These are phyloP conservation scores for Cordyceps fumosorosea DNA, from an alignment of 2,329 filamentous ascomycete genomes.

Conservation along the genomic window DNA sequence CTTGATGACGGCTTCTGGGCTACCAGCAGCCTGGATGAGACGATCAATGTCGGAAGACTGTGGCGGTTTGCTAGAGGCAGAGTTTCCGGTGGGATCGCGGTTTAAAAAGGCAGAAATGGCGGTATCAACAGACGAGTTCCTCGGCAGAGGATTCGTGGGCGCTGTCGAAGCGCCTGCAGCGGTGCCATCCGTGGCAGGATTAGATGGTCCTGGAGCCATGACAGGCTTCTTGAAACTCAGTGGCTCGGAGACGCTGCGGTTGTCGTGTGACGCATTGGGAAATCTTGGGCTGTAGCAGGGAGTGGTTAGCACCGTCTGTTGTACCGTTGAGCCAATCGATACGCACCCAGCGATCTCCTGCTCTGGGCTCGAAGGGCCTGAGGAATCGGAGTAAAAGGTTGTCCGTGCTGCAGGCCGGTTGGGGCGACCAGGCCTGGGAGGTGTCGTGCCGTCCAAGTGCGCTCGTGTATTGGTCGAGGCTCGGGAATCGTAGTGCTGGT, in stretches of 20 bases:
- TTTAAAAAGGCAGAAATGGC: slow-evolving; percentile 73
- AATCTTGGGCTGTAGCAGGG: slow-evolving; percentile 20
- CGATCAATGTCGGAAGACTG: slow-evolving; percentile 64
- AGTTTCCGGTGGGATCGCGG: slow-evolving; percentile 47
- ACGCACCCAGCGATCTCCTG: slow-evolving; percentile 26
- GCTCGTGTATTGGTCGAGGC: slow-evolving; percentile 20
- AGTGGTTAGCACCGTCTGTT: not conserved
- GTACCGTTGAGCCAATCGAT: not conserved
- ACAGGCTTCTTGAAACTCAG: slow-evolving; percentile 31
- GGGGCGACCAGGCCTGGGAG: not conserved
- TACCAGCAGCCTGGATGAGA: slow-evolving; percentile 78
- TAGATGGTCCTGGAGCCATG: slow-evolving; percentile 27
- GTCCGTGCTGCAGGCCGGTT: slow-evolving; percentile 20
- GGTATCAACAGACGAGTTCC: slow-evolving; percentile 88
- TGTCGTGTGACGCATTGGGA: slow-evolving; percentile 40
- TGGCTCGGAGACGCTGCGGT: slow-evolving; percentile 37
- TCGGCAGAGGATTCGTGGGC: slow-evolving; percentile 40
- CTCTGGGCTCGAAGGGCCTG: slow-evolving; percentile 28
- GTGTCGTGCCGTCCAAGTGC: slow-evolving; percentile 19
- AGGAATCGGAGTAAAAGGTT: slow-evolving; percentile 32
- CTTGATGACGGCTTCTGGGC: slow-evolving; percentile 80
- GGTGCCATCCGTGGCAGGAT: slow-evolving; percentile 42
- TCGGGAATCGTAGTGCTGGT: slow-evolving; percentile 18
- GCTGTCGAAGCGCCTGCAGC: slow-evolving; percentile 35
- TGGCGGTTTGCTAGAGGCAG: slow-evolving; percentile 36